phyloP scores from a whole-genome alignment of 345 rosid species.

The Gossypium mustelinum region DNA sequence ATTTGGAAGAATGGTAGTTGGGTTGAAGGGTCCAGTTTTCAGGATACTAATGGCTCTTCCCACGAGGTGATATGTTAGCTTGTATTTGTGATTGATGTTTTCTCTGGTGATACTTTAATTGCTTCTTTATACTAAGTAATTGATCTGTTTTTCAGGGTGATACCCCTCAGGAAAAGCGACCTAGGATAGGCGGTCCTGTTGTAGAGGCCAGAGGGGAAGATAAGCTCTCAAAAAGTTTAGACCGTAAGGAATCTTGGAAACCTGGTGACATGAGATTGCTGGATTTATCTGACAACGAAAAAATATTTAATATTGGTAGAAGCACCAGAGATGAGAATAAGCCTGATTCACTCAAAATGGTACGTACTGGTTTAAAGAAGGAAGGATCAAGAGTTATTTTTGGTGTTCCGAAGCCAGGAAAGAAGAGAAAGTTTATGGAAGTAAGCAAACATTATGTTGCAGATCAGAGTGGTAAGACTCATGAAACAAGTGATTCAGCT shows the following conservation, averaged over 20 bases:
- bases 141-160: conserved; percentile 62
- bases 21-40: conserved; percentile 67
- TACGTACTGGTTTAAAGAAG: conserved; percentile 74
- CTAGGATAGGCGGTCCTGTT: conserved; percentile 42
- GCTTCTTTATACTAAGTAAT: conserved; percentile 11
- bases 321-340: conserved; percentile 44
- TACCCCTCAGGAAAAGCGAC: conserved; percentile 81
- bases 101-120: neutral
- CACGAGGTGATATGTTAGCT: conserved; percentile 48
- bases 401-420: conserved; percentile 98
- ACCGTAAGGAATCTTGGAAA: conserved; percentile 34
- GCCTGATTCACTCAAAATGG: conserved; percentile 49
- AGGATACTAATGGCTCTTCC: conserved; percentile 30
- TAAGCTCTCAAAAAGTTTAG: conserved; percentile 31
- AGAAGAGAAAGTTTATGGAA: conserved; percentile 95
- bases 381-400: conserved; percentile 74
- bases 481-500: conserved; percentile 50
- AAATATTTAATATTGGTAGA: conserved; percentile 66
- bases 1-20: conserved; percentile 83
- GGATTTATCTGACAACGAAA: conserved; percentile 51
- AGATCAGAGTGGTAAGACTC: conserved; percentile 40
- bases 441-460: conserved; percentile 90
- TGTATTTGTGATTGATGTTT: conserved; percentile 1
- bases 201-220: conserved; percentile 48
- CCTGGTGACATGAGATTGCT: conserved; percentile 44